These are phyloP conservation scores for Endocalyx cinctus DNA, from an alignment of 2,329 filamentous ascomycete genomes.

Conservation along the genomic window DNA sequence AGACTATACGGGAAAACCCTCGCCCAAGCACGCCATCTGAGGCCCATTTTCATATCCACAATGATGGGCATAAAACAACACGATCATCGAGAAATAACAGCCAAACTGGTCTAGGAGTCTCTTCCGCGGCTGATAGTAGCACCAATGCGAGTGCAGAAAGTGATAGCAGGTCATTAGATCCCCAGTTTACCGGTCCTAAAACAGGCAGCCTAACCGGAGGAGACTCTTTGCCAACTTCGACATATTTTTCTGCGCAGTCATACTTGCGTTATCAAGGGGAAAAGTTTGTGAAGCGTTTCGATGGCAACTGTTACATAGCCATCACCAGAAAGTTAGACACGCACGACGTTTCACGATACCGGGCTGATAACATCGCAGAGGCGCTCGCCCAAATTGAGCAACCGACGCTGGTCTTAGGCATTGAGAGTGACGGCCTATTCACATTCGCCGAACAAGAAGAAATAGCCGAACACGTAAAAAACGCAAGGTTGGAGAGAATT, in stretches of 20 bases:
- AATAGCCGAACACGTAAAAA: conserved; percentile 73
- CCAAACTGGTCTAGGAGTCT: conserved; percentile 21
- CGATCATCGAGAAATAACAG: conserved; percentile 47
- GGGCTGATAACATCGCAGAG: conserved; percentile 62
- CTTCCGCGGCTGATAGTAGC: conserved; percentile 14
- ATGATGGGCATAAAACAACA: conserved; percentile 69
- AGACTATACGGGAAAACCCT: conserved; percentile 71
- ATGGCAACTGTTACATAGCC: conserved; percentile 98
- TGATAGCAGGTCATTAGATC: conserved; percentile 40
- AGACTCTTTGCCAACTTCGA: conserved; percentile 55
- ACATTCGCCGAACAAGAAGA: conserved; percentile 97
- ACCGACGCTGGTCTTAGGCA: conserved; percentile 85
- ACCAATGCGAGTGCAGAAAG: conserved; percentile 18
- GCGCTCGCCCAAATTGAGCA: conserved; percentile 81
- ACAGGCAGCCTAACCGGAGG: conserved; percentile 45
- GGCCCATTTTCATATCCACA: conserved; percentile 76
- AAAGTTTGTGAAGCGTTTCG: conserved; percentile 96
- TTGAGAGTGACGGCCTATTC: conserved; percentile 93
- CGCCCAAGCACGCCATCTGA: conserved; percentile 60
- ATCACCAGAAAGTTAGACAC: conserved; percentile 98
- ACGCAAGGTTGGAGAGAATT: conserved; percentile 77
- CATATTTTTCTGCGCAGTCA: conserved; percentile 97
- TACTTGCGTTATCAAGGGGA: conserved; percentile 94
- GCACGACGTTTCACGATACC: conserved; percentile 83
- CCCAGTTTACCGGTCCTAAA: conserved; percentile 67